Evolutionary conservation across 805 yeast species (phyloP).

Genomic region (Candida chauliodis): DNA sequence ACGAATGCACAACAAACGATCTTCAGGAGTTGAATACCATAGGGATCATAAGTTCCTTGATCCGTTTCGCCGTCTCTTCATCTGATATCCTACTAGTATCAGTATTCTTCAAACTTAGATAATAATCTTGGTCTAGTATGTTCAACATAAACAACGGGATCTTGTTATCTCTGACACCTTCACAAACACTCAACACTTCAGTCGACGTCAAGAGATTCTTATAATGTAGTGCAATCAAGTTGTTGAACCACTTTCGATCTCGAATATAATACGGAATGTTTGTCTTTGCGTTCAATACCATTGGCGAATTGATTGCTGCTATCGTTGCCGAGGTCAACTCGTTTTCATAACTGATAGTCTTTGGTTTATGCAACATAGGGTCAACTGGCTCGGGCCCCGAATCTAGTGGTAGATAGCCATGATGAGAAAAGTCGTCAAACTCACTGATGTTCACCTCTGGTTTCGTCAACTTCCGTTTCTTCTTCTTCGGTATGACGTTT

Average conservation of each 20-base stretch:
- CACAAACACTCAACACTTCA: constrained; percentile 31
- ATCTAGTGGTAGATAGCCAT: constrained; percentile 1
- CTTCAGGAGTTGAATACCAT: too few species aligned
- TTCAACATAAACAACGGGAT: constrained; percentile 35
- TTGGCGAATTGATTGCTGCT: constrained; percentile 29
- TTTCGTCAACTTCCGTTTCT: too few species aligned
- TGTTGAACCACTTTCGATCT: constrained; percentile 37
- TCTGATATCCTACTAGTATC: constrained; percentile 13
- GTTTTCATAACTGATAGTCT: constrained; percentile 22
- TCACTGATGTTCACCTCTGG: background rate
- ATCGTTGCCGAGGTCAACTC: constrained; percentile 29
- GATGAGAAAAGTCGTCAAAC: background rate
- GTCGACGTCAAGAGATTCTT: constrained; percentile 21
- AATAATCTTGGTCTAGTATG: constrained; percentile 29
- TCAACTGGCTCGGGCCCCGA: constrained; percentile 27
- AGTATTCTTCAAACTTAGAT: constrained; percentile 13
- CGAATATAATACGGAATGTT: constrained; percentile 27
- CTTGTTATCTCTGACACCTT: constrained; percentile 36
- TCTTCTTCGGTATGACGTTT: too few species aligned
- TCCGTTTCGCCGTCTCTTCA: constrained; percentile 28
- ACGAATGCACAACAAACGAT: too few species aligned
- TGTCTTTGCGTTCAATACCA: constrained; percentile 21
- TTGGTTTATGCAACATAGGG: constrained; percentile 19
- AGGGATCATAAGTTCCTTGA: constrained; percentile 33
- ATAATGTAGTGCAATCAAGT: constrained; percentile 26